Conservation (phyloP, 345 rosid species). For the Rhizophora mangle region DNA sequence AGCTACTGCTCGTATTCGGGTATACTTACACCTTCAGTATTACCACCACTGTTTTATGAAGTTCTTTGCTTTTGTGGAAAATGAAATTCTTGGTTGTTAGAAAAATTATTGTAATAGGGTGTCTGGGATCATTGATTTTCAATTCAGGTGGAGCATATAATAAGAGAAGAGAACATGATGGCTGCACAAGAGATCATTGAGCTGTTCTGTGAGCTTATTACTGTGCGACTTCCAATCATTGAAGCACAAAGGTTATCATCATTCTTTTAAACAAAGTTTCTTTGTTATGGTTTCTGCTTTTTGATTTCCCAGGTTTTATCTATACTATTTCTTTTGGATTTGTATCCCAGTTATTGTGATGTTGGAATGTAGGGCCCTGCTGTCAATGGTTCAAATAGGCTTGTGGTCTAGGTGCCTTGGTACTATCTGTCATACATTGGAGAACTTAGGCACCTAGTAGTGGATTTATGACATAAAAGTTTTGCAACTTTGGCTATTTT, state of each 20-base stretch:
- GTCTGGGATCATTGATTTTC: neutral
- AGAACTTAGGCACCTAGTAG: neutral
- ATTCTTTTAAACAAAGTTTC: too few species aligned
- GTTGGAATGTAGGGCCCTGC: neutral
- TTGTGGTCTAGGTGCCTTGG: too few species aligned
- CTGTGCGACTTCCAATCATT: slow-evolving; percentile 90
- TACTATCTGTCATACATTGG: too few species aligned
- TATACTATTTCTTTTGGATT: neutral
- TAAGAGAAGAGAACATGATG: slow-evolving; percentile 98
- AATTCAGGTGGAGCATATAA: slow-evolving; percentile 84
- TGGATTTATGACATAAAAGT: neutral
- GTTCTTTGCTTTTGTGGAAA: too few species aligned
- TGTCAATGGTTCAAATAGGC: neutral
- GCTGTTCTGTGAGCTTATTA: slow-evolving; percentile 77
- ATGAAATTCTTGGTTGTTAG: too few species aligned
- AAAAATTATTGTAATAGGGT: too few species aligned
- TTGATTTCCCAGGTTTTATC: too few species aligned
- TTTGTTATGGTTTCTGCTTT: too few species aligned
- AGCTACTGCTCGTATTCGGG: slow-evolving; percentile 97
- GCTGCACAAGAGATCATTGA: slow-evolving; percentile 97
- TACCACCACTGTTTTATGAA: neutral
- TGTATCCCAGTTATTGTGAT: neutral
- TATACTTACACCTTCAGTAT: slow-evolving; percentile 16
- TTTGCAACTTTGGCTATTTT: neutral
- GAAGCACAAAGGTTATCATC: slow-evolving; percentile 73